phyloP scores from a whole-genome alignment of 257 asterid species.

The Coffea canephora region DNA sequence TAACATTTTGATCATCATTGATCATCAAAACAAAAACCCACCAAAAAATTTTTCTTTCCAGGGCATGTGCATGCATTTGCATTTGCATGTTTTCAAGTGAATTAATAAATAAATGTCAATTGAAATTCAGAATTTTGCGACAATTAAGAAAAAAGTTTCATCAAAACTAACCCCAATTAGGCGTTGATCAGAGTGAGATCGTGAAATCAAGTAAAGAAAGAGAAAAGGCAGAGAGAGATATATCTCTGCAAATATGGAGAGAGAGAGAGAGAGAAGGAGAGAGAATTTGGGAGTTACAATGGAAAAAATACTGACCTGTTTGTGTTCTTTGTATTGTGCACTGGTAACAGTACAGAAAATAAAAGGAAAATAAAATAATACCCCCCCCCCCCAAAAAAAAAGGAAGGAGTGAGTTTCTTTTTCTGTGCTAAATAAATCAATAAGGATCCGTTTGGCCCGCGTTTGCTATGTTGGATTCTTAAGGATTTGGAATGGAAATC shows the following conservation, averaged over 20 bases:
- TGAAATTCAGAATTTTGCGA: neutral
- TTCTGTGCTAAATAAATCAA: neutral
- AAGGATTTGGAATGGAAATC: no score
- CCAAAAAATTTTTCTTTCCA: neutral
- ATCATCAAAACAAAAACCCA: slow-evolving; percentile 15
- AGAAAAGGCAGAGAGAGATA: neutral
- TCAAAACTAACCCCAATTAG: slow-evolving; percentile 8
- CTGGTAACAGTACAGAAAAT: neutral
- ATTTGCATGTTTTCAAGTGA: neutral
- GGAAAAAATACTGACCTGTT: slow-evolving; percentile 2
- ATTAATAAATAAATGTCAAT: neutral
- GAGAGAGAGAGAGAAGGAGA: neutral
- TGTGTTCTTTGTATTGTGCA: neutral
- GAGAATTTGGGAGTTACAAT: neutral
- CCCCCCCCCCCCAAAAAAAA: neutral
- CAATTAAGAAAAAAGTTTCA: neutral
- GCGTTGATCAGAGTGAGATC: slow-evolving; percentile 12
- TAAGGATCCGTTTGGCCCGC: neutral
- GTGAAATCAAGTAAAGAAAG: neutral
- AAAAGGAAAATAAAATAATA: no score
- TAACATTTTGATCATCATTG: slow-evolving; percentile 2
- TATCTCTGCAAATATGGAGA: neutral
- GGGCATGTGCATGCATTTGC: slow-evolving; percentile 11
- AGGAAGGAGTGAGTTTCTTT: neutral
- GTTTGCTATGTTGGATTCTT: neutral